Base-by-base conservation (phyloP, 805 yeast genomes). In the Hermanozyma aechmeae region DNA sequence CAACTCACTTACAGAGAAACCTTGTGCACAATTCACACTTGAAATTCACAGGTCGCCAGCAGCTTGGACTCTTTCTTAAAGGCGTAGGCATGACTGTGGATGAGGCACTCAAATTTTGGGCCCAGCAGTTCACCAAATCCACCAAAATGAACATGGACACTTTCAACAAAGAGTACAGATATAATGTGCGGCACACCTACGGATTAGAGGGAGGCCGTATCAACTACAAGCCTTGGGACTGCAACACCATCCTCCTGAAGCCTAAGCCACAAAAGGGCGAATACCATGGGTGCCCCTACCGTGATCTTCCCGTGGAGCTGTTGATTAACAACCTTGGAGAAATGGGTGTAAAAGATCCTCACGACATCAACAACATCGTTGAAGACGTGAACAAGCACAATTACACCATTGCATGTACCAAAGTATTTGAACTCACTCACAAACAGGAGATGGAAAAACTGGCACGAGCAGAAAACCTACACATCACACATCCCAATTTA, bases 241-340 rank as follows among this genome's bases (percentile, higher is more conserved):
- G 96, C 60, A 71, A 74, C 23, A 75, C 79, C 2, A 84, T 92
- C 24, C 53, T 84, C 33, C 65, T 74, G 16, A 77, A 77, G 41
- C 84, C 85, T 6, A 70, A 76, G 38, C 86, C 94, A 0, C 58
- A 65, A 26, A 64, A 68, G 27, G 68, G 66, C 24, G 95, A 87
- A 41, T 70, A 60, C 34, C 96, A 89, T 49, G 98, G 98, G 2
- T 89, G 97, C 54, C 96, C 97, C 4, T 92, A 82, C 55, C 63
- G 94, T 31, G 89, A 81, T 44, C 60, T 81, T 45, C 64, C 71
- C 9, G 49, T 71, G n/a, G 93, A 83, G 25, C 67, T 71, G 30
- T 61, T 92, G 27, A 62, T 69, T 5, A 40, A 45, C 3, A 71
- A 73, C 35, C 61, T 92, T 39, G 56, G 60, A 23, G 68, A 62